Evolutionary conservation across 495 filamentous ascomycete genomes (phyloP).

Genomic region (Penicillium bialowiezense): DNA sequence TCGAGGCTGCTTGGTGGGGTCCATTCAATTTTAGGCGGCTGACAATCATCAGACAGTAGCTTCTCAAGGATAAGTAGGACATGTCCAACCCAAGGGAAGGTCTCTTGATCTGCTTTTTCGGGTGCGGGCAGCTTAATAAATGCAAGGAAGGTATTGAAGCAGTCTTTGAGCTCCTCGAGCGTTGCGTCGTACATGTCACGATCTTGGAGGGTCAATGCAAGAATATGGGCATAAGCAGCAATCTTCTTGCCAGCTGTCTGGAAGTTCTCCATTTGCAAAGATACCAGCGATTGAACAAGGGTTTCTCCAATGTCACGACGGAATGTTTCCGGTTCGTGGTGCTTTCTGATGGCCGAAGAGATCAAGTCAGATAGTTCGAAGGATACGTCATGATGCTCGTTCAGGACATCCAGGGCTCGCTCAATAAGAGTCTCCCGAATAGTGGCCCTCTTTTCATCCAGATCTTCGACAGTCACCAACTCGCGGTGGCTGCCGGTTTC

Average conservation of each 20-base stretch:
- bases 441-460: conserved; percentile 71
- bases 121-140: conserved; percentile 69
- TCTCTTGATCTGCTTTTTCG: conserved; percentile 64
- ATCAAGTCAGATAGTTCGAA: conserved; percentile 91
- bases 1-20: conserved; percentile 57
- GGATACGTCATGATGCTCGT: conserved; percentile 81
- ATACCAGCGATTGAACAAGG: conserved; percentile 83
- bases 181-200: conserved; percentile 76
- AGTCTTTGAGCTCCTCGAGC: conserved; percentile 72
- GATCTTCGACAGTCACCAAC: conserved; percentile 69
- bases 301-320: conserved; percentile 77
- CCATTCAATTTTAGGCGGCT: conserved; percentile 74
- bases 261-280: conserved; percentile 71
- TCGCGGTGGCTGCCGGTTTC: conserved; percentile 31
- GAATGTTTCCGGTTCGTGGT: conserved; percentile 57
- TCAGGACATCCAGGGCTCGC: conserved; percentile 83
- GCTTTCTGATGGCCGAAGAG: conserved; percentile 67
- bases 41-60: conserved; percentile 80
- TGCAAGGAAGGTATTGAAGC: conserved; percentile 67
- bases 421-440: conserved; percentile 80
- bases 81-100: conserved; percentile 88
- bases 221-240: conserved; percentile 87
- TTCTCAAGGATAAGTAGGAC: conserved; percentile 88
- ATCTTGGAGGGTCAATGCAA: conserved; percentile 84
- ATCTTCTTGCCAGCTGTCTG: conserved; percentile 74